These are phyloP conservation scores for Xylariaceae sp. DNA, from an alignment of 2,329 filamentous ascomycete genomes.

Conservation along the genomic window DNA sequence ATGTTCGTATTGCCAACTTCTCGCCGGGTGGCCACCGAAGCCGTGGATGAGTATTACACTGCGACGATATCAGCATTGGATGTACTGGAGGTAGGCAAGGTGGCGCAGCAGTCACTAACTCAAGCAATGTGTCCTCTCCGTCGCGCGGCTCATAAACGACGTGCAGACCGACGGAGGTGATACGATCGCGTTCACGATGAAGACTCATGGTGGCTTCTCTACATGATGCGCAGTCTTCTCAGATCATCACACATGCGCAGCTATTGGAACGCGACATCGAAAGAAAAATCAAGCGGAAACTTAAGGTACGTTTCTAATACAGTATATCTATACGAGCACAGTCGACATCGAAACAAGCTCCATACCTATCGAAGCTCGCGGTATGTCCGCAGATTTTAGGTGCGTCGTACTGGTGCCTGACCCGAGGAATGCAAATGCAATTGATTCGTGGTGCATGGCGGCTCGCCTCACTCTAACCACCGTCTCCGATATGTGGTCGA, in stretches of 20 bases:
- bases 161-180: slow-evolving; percentile 11
- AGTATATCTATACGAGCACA: not conserved
- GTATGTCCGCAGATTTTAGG: too few relatives aligned
- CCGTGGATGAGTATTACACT: slow-evolving; percentile 16
- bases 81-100: not conserved
- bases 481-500: not conserved
- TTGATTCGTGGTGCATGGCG: too few relatives aligned
- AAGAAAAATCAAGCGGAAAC: not conserved
- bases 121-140: slow-evolving; percentile 2
- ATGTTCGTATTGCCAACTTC: slow-evolving; percentile 12
- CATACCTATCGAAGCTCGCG: not conserved
- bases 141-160: slow-evolving; percentile 12
- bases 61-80: not conserved
- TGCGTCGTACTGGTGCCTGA: too few relatives aligned
- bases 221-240: not conserved
- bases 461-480: too few relatives aligned
- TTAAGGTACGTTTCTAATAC: not conserved
- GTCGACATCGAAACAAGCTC: not conserved
- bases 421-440: too few relatives aligned
- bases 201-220: slow-evolving; percentile 10
- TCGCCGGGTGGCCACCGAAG: slow-evolving; percentile 15
- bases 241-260: not conserved
- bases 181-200: not conserved
- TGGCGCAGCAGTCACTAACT: slow-evolving; percentile 2
- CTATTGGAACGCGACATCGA: not conserved